These are phyloP conservation scores for Volvox africanus DNA, from an alignment of 139 green algal genomes.

Conservation along the genomic window DNA sequence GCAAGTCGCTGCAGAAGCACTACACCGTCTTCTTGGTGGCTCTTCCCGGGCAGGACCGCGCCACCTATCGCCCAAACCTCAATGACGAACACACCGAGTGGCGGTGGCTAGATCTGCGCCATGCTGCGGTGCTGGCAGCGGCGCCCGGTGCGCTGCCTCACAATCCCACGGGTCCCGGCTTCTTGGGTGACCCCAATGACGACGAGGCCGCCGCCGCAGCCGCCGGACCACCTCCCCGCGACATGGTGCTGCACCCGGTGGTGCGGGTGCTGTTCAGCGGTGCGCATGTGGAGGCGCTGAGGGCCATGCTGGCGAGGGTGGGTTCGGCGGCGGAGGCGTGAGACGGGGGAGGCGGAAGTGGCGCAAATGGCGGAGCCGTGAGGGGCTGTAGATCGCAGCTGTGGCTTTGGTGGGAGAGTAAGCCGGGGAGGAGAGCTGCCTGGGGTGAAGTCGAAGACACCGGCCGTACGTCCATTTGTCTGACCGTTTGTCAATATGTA, in stretches of 20 bases:
- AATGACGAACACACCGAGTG: conserved; percentile 77
- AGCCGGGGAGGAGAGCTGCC: too few species aligned
- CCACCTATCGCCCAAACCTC: conserved; percentile 55
- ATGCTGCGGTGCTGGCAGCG: conserved; percentile 5
- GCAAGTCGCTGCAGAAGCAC: conserved; percentile 82
- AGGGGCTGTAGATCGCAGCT: neutral
- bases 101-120: conserved; percentile 59
- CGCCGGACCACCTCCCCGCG: neutral
- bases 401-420: too few species aligned
- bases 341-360: neutral
- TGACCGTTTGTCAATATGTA: too few species aligned
- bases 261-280: conserved; percentile 22
- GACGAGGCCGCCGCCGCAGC: neutral
- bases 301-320: neutral
- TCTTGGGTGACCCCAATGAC: neutral
- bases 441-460: too few species aligned
- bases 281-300: conserved; percentile 1
- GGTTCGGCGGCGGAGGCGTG: neutral
- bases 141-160: neutral
- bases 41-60: neutral
- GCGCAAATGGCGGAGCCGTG: neutral
- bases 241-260: conserved; percentile 39
- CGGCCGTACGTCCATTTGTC: too few species aligned
- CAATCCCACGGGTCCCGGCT: neutral
- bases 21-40: conserved; percentile 64